Evolutionary conservation across 768 basidiomycete genomes (phyloP).

Genomic region (Boletus speciosus): DNA sequence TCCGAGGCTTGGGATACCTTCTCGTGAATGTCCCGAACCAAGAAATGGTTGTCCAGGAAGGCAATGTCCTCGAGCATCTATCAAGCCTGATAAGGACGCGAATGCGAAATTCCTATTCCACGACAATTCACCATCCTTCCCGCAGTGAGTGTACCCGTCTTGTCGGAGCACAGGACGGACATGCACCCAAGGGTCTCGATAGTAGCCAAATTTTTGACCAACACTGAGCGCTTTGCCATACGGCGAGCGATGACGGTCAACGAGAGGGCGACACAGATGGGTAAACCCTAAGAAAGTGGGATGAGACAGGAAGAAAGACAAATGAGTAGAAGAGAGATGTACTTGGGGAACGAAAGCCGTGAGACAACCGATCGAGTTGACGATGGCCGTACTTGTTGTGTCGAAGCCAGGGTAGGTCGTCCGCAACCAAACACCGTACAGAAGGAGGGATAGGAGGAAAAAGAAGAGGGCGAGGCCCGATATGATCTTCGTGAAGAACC

Average conservation of each 20-base stretch:
- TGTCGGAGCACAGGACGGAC: constrained; percentile 51
- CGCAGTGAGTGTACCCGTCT: constrained; percentile 48
- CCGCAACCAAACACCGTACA: constrained; percentile 40
- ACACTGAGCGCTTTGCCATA: constrained; percentile 44
- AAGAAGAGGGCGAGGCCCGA: constrained; percentile 38
- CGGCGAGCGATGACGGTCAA: constrained; percentile 46
- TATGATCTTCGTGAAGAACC: constrained; percentile 51
- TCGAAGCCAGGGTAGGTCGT: constrained; percentile 30
- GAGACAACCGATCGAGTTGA: constrained; percentile 37
- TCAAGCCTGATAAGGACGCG: neutral
- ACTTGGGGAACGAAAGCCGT: constrained; percentile 42
- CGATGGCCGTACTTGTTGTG: constrained; percentile 33
- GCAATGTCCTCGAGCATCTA: constrained; percentile 40
- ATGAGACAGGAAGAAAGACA: neutral
- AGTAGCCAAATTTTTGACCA: constrained; percentile 49
- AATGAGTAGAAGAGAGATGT: neutral
- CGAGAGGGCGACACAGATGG: constrained; percentile 45
- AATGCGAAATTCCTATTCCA: too few relatives aligned
- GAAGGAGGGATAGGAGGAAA: constrained; percentile 39
- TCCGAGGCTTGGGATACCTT: constrained; percentile 7
- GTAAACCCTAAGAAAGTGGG: constrained; percentile 28
- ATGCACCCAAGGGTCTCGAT: constrained; percentile 53
- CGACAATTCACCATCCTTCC: constrained; percentile 39
- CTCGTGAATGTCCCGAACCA: constrained; percentile 11
- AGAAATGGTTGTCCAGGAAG: constrained; percentile 31